Evolutionary conservation across 2,329 filamentous ascomycete genomes (phyloP).

Genomic region (Colletotrichum plurivorum): DNA sequence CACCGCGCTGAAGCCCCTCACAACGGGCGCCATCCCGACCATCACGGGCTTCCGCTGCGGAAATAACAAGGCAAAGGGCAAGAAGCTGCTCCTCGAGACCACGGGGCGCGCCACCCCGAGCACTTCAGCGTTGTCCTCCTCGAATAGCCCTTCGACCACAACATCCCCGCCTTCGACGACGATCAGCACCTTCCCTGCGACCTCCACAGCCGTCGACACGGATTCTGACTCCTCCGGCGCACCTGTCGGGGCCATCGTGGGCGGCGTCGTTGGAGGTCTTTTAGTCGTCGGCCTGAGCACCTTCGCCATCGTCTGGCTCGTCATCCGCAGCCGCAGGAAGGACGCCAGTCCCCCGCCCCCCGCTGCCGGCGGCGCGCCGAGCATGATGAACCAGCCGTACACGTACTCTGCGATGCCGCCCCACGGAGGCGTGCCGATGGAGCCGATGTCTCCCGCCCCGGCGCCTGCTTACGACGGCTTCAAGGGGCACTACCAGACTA

Average conservation of each 20-base stretch:
- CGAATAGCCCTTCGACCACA: too few species aligned
- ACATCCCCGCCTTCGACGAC: too few species aligned
- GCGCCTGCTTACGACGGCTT: not conserved
- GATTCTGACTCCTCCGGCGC: not conserved
- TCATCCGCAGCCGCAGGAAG: not conserved
- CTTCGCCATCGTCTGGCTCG: conserved; percentile 1
- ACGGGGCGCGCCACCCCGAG: not conserved
- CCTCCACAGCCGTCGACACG: not conserved
- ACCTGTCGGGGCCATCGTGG: conserved; percentile 3
- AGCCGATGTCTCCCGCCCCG: not conserved
- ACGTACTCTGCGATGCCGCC: not conserved
- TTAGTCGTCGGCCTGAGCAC: not conserved
- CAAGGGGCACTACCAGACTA: conserved; percentile 6
- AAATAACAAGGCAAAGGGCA: conserved; percentile 2
- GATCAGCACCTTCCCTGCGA: not conserved
- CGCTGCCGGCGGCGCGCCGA: not conserved
- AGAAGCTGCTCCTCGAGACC: conserved; percentile 9
- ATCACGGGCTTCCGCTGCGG: conserved; percentile 17
- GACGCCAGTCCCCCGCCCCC: not conserved
- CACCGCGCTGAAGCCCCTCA: not conserved
- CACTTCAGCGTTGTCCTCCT: not conserved
- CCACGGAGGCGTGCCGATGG: not conserved
- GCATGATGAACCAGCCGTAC: conserved; percentile 1
- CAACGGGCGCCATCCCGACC: not conserved
- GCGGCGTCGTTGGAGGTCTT: conserved; percentile 8